phyloP scores from a whole-genome alignment of 2,329 filamentous ascomycete species.

The Neopestalotiopsis sp. region DNA sequence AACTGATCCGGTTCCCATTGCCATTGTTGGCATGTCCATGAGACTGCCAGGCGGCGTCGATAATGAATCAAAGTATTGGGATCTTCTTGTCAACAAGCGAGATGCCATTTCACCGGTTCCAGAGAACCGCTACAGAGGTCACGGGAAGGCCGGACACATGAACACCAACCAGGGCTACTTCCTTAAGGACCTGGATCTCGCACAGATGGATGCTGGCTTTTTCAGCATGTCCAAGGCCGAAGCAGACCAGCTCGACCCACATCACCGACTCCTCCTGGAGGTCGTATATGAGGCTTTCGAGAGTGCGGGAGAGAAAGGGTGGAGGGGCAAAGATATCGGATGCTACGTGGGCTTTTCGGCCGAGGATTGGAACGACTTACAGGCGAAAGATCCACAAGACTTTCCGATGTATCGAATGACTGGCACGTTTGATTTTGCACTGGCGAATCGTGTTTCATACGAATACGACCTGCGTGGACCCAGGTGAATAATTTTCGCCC shows the following conservation, averaged over 20 bases:
- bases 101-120: constrained; percentile 25
- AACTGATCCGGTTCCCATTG: constrained; percentile 14
- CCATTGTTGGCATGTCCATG: constrained; percentile 24
- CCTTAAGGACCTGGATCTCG: constrained; percentile 33
- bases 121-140: constrained; percentile 16
- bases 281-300: constrained; percentile 41
- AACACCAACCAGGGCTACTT: constrained; percentile 34
- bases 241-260: constrained; percentile 39
- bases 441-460: constrained; percentile 32
- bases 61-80: constrained; percentile 21
- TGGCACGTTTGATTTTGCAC: constrained; percentile 30
- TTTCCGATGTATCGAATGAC: constrained; percentile 26
- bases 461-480: constrained; percentile 16
- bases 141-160: constrained; percentile 25
- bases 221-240: constrained; percentile 35
- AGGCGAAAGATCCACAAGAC: constrained; percentile 28
- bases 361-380: constrained; percentile 37
- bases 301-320: constrained; percentile 36
- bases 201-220: constrained; percentile 31
- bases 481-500: constrained; percentile 23
- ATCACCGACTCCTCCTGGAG: constrained; percentile 41
- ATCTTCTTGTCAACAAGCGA: constrained; percentile 19
- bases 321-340: constrained; percentile 37
- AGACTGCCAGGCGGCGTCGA: constrained; percentile 22
- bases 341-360: constrained; percentile 40